phyloP scores from a whole-genome alignment of 164 flowering plant species.

The Sedum album region DNA sequence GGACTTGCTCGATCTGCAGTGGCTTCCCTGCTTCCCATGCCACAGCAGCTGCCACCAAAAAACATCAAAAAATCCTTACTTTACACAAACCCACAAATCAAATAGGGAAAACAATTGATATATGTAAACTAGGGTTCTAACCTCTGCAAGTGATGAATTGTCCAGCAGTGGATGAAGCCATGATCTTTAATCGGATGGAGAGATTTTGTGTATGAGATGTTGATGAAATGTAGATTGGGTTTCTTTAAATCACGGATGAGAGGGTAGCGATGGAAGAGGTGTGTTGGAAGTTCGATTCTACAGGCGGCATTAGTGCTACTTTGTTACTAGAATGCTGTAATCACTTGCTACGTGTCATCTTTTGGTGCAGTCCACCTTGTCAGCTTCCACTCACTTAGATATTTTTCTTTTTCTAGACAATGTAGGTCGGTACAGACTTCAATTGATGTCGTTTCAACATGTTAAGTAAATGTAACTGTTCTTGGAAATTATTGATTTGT shows the following conservation, averaged over 20 bases:
- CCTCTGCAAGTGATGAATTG: constrained; percentile 31
- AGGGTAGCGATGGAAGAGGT: background rate
- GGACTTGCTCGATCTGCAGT: constrained; percentile 28
- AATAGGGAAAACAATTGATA: background rate
- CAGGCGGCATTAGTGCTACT: background rate
- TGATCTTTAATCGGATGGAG: constrained; percentile 2
- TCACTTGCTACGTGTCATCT: background rate
- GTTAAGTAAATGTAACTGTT: too few species aligned
- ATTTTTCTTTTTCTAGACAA: too few species aligned
- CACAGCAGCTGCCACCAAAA: constrained; percentile 24
- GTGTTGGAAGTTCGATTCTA: background rate
- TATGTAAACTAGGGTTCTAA: background rate
- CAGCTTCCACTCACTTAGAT: too few species aligned
- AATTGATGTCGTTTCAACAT: too few species aligned
- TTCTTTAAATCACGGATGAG: background rate
- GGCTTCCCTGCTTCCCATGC: constrained; percentile 42
- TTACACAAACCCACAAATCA: background rate
- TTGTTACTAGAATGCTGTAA: background rate
- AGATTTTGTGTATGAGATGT: background rate
- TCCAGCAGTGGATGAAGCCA: constrained; percentile 23
- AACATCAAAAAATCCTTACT: background rate
- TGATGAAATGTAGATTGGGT: background rate
- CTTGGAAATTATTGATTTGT: too few species aligned
- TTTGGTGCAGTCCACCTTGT: background rate
- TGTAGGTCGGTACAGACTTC: too few species aligned